Base-by-base conservation (phyloP, 306 rosid genomes). In the Rubus parviflorus region DNA sequence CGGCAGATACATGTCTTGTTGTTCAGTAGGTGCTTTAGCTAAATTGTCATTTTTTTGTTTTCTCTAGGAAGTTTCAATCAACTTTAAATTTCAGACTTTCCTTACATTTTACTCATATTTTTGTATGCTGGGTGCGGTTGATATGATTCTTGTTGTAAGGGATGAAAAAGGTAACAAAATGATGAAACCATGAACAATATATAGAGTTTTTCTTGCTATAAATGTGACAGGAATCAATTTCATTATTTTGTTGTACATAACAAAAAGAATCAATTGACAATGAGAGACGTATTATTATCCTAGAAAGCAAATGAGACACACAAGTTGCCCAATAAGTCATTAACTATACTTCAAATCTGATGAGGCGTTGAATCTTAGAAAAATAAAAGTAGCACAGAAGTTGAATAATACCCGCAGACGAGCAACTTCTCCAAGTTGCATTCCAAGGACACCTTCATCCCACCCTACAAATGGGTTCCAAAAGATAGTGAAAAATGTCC, bases 401-500 rank as follows among this genome's bases (percentile, higher is more conserved):
- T n/a, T 11, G 19, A 74, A 74, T 64, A 80, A 80, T 88, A 94
- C 98, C 97, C 93, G 87, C 64, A 94, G 92, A 75, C 95, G 97
- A 88, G 98, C 97, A 83, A 90, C 92, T 88, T 94, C 97, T 57
- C 98, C 98, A 37, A 92, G 1, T 84, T 94, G 97, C 97, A 94
- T 94, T 69, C 85, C 90, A 4, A 92, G 45, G 30, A 94, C 98
- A 76, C 98, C 98, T 85, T 94, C 98, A 85, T 94, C 98, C 98
- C 97, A 92, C 76, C 97, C 98, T 93, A 68, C 56, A 81, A 10
- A 82, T 62, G 56, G 57, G 57, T 7, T 48, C 46, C 62, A 73
- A 51, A 37, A 70, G 19, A 54, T 42, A 35, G 51, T 66, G 14
- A 60, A 37, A 41, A 52, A 48, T 17, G 13, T 25, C 4, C 13